Conservation (phyloP, 1,139 yeast species). For the Yamadazyma dendronema region DNA sequence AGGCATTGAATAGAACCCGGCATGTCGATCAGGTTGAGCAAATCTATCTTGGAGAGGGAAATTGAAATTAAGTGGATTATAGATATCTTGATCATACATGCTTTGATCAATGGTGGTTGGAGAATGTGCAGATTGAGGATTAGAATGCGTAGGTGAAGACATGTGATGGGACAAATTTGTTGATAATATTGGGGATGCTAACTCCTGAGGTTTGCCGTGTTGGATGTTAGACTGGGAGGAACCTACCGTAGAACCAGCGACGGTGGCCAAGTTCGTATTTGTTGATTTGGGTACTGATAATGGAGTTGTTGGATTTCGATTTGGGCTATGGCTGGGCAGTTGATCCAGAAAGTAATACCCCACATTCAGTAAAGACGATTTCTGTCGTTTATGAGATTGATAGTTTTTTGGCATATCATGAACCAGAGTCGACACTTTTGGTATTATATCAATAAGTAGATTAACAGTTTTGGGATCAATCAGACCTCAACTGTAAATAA, state of each 20-base stretch:
- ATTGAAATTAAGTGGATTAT: conserved; percentile 10
- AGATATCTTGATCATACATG: conserved; percentile 9
- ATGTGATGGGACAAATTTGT: conserved; percentile 3
- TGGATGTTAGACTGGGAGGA: not conserved
- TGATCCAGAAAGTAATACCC: conserved; percentile 29
- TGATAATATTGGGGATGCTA: conserved; percentile 5
- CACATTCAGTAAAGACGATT: conserved; percentile 37
- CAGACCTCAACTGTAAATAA: not conserved
- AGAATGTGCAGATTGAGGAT: conserved; percentile 5
- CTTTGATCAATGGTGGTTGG: conserved; percentile 7
- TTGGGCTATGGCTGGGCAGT: conserved; percentile 4
- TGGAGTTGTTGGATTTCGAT: not conserved
- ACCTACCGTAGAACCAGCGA: not conserved
- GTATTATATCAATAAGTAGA: not conserved
- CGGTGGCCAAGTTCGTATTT: not conserved
- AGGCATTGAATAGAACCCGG: conserved; percentile 7
- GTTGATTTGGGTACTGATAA: not conserved
- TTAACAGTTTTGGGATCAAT: not conserved
- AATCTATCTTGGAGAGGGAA: conserved; percentile 11
- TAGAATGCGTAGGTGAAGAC: conserved; percentile 8
- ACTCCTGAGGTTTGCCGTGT: conserved; percentile 1
- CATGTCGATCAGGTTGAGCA: not conserved
- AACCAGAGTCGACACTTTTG: conserved; percentile 11
- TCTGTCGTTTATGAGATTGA: conserved; percentile 42
- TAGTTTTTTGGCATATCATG: conserved; percentile 24